Evolutionary conservation across 2,329 filamentous ascomycete genomes (phyloP), one percentile per base, ranked within the genome.

Genomic region (Clonostachys rosea): DNA sequence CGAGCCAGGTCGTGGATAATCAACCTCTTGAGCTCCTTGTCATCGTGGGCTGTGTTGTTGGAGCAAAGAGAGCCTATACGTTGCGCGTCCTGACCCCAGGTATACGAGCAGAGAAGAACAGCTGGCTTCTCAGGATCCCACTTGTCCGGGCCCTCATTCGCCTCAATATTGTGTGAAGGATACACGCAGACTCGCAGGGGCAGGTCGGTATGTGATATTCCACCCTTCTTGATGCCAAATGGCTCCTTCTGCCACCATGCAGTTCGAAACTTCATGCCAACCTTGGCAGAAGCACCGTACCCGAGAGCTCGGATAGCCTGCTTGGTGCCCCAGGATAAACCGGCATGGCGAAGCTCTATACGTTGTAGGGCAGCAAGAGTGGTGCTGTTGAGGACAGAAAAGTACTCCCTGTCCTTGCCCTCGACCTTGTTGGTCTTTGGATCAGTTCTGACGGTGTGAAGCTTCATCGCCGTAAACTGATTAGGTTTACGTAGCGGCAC

Each of bases 51-150:
- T 6, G 20, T 24, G 16, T 30, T n/a, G 24, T 47, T 47, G 20
- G 20, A 24, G 11, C 56, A 48, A 34, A 63, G 53, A 11, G 61
- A 44, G 20, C 59, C 63, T 16, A 70, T 51, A 12, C 66, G 57
- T 12, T 52, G 33, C 2, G 65, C 60, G 47, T 69, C 67, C 47
- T 68, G 63, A 17, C 46, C 49, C 64, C 63, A 68, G 3, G 59
- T 61, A 48, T 69, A 70, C 3, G 60, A 64, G n/a, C 49, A 54
- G 3, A 70, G 53, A 7, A 69, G 59, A 4, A 68, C 61, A 7
- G 58, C 61, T 5, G 59, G 54, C 20, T 6, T 24, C 20, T 24
- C 20, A 24, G 20, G 6, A 24, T 24, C 20, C 20, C 6, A 24
- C 10, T 56, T 45, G 9, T 53, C 9, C 1, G 14, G 14, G 3